Conservation (phyloP, 176 grass and related monocot genomes). For the Triticum urartu region DNA sequence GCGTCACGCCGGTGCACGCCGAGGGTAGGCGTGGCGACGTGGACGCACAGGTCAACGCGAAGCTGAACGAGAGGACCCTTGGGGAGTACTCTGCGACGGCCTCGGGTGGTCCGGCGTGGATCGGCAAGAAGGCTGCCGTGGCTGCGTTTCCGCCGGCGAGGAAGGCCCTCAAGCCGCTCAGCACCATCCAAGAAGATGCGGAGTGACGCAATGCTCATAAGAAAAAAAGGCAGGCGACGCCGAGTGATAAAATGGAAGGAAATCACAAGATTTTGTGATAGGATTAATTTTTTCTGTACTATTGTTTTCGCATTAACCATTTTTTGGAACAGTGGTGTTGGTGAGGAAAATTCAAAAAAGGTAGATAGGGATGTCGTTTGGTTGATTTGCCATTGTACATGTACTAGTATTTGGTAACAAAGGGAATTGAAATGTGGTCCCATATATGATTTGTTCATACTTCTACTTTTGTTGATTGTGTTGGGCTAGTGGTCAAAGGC, state of each 20-base stretch:
- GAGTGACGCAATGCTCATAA: background rate
- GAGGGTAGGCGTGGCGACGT: background rate
- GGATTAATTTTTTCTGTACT: background rate
- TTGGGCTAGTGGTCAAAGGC: background rate
- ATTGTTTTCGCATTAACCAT: background rate
- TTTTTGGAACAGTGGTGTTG: background rate
- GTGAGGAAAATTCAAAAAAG: background rate
- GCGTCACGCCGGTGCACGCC: conserved; percentile 32
- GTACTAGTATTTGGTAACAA: background rate
- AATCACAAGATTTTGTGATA: background rate
- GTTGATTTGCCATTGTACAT: background rate
- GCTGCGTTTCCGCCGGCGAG: background rate
- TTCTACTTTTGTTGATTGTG: background rate
- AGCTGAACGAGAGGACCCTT: conserved; percentile 51
- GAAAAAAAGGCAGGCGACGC: background rate
- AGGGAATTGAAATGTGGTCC: background rate
- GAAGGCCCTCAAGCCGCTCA: conserved; percentile 43
- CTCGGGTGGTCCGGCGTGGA: background rate
- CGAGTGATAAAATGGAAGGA: background rate
- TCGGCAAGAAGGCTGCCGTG: background rate
- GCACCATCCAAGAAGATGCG: conserved; percentile 43
- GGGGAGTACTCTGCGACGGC: conserved; percentile 15
- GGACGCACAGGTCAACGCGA: conserved; percentile 35
- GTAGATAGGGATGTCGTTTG: background rate
- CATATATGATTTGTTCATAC: background rate